Evolutionary conservation across 2,329 filamentous ascomycete genomes (phyloP).

Genomic region (Fusarium palustre): DNA sequence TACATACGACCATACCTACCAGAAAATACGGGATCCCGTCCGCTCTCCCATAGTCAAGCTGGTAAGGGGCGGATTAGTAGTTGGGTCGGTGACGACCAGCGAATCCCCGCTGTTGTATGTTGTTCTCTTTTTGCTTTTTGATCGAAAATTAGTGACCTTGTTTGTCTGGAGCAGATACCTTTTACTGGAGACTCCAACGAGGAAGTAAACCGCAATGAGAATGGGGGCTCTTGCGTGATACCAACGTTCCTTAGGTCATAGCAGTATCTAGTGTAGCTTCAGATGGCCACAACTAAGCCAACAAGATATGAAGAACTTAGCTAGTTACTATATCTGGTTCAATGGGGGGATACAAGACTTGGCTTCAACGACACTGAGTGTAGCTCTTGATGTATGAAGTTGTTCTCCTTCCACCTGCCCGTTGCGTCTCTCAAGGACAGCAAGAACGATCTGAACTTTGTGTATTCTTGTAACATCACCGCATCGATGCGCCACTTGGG

Average conservation of each 20-base stretch:
- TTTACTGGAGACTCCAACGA: neutral
- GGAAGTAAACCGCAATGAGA: too few species aligned
- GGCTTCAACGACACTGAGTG: neutral
- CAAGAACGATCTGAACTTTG: too few species aligned
- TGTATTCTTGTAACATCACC: neutral
- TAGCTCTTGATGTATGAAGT: too few species aligned
- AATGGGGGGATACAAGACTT: neutral
- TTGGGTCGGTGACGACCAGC: conserved; percentile 7
- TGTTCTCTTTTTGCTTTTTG: neutral
- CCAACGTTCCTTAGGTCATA: neutral
- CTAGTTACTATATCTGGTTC: too few species aligned
- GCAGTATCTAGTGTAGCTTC: too few species aligned
- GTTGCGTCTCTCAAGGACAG: too few species aligned
- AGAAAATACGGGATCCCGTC: conserved; percentile 7
- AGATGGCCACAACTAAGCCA: too few species aligned
- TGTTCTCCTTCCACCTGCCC: too few species aligned
- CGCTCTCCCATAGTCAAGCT: conserved; percentile 7
- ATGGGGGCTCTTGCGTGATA: too few species aligned
- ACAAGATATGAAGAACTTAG: too few species aligned
- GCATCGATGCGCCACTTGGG: neutral
- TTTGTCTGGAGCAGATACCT: neutral
- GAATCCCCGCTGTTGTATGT: conserved; percentile 7
- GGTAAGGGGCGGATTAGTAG: conserved; percentile 5
- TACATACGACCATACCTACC: conserved; percentile 6
- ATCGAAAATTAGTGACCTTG: neutral